Evolutionary conservation across 2,329 filamentous ascomycete genomes (phyloP), one percentile per base, ranked within the genome.

Genomic region (Neopestalotiopsis sp.): DNA sequence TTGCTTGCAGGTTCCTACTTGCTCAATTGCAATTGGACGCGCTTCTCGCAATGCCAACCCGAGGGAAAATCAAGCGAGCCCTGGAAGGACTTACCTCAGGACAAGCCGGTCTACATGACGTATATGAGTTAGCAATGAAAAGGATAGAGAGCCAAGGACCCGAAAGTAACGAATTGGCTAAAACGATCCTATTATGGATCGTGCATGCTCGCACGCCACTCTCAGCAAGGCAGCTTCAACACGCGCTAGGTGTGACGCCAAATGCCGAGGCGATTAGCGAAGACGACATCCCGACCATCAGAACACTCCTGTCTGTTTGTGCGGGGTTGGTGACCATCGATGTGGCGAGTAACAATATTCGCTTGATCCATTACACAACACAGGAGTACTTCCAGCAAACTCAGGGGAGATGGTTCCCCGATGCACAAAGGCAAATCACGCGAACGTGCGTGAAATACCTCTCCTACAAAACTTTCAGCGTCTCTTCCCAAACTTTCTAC

Each of bases 321-420:
- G 71, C 70, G 28, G 52, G 9, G 0, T 71, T 73, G 52, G 67
- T 57, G 10, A 66, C 28, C 6, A 20, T 42, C 5, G 30, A 84
- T 38, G 68, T 80, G 40, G 71, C 80, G 38, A 83, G 75, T 62
- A 61, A 74, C 6, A 74, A 79, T 24, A 73, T 84, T 30, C 77
- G 80, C 3, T 69, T 85, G 0, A 81, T 83, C 3, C 83, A 85
- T 69, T 82, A 82, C 68, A 85, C 84, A 0, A 76, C 81, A 0
- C 80, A 84, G 58, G 78, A 84, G 58, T 85, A 83, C 70, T 79
- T 85, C 61, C 74, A 81, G 52, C 61, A 69, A 30, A 78, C 70
- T 3, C 63, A 67, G 10, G 38, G 17, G 0, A 30, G 60, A 3
- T 81, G 78, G 74, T 78, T 84, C 58, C 75, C 73, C 1, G 42